These are phyloP conservation scores for Claviceps citrina DNA, from an alignment of 2,329 filamentous ascomycete genomes.

Conservation along the genomic window DNA sequence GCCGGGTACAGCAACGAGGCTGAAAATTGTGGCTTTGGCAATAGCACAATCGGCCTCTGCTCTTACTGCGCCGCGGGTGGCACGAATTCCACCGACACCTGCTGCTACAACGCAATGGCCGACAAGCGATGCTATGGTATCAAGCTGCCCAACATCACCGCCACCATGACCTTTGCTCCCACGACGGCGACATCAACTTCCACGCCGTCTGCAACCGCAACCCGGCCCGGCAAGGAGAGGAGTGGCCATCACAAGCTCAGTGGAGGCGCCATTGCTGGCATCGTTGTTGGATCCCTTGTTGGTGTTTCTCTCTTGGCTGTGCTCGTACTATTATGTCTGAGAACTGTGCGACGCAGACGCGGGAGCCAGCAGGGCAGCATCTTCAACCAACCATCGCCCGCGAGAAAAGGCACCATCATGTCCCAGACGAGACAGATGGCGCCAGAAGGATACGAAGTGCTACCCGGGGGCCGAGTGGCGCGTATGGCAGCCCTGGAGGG, in stretches of 20 bases:
- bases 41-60: constrained; percentile 62
- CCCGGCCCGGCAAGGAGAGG: constrained; percentile 14
- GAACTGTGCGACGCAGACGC: constrained; percentile 31
- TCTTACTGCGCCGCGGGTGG: constrained; percentile 73
- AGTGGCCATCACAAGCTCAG: constrained; percentile 37
- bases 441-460: constrained; percentile 50
- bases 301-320: constrained; percentile 55
- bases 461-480: constrained; percentile 79
- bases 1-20: constrained; percentile 65
- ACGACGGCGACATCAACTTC: constrained; percentile 30
- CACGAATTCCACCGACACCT: constrained; percentile 85
- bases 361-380: constrained; percentile 54
- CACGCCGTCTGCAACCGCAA: constrained; percentile 8
- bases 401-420: constrained; percentile 33
- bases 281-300: constrained; percentile 66
- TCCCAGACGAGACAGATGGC: constrained; percentile 22
- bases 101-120: constrained; percentile 73
- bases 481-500: constrained; percentile 90
- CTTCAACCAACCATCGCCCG: constrained; percentile 79
- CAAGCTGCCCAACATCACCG: constrained; percentile 59
- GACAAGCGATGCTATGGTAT: constrained; percentile 59
- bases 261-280: constrained; percentile 80
- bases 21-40: constrained; percentile 70
- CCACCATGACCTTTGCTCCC: constrained; percentile 46
- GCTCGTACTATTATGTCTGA: constrained; percentile 53